These are phyloP conservation scores for Lachancea quebecensis DNA, from an alignment of 805 yeast species.

Conservation along the genomic window DNA sequence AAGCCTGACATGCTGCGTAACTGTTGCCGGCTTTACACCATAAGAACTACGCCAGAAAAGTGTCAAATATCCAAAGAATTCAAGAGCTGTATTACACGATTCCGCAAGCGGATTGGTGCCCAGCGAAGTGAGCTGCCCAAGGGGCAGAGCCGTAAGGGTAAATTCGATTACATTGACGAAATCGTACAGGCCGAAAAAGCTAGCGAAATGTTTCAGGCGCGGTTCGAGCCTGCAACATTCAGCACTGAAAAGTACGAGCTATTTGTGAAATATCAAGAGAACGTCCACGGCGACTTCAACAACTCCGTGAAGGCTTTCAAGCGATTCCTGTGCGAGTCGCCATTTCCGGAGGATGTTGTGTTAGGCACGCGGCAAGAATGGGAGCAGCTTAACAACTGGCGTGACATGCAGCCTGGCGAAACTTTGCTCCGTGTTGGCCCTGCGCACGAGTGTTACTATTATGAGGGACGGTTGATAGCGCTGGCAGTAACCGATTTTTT, in stretches of 20 bases:
- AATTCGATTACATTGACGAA: slow-evolving; percentile 27
- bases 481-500: slow-evolving; percentile 70
- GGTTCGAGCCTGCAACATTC: slow-evolving; percentile 46
- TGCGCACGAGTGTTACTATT: slow-evolving; percentile 71
- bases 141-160: slow-evolving; percentile 4
- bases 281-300: slow-evolving; percentile 59
- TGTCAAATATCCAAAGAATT: slow-evolving; percentile 57
- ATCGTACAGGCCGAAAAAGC: slow-evolving; percentile 35
- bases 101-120: slow-evolving; percentile 28
- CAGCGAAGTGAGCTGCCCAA: not conserved
- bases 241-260: slow-evolving; percentile 55
- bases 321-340: slow-evolving; percentile 63
- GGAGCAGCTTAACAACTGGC: slow-evolving; percentile 35
- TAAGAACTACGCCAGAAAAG: slow-evolving; percentile 47
- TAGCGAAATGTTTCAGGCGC: slow-evolving; percentile 33
- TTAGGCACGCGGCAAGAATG: slow-evolving; percentile 22
- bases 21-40: slow-evolving; percentile 77
- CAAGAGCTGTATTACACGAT: slow-evolving; percentile 56
- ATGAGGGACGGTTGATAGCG: slow-evolving; percentile 58
- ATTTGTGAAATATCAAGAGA: slow-evolving; percentile 62
- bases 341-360: slow-evolving; percentile 38
- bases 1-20: slow-evolving; percentile 60
- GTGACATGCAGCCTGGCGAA: slow-evolving; percentile 12
- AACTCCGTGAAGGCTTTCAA: slow-evolving; percentile 44
- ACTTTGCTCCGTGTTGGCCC: slow-evolving; percentile 43